Base-by-base conservation (phyloP, 371 early-diverging fungal genomes). In the Syncephalastrum sp. region DNA sequence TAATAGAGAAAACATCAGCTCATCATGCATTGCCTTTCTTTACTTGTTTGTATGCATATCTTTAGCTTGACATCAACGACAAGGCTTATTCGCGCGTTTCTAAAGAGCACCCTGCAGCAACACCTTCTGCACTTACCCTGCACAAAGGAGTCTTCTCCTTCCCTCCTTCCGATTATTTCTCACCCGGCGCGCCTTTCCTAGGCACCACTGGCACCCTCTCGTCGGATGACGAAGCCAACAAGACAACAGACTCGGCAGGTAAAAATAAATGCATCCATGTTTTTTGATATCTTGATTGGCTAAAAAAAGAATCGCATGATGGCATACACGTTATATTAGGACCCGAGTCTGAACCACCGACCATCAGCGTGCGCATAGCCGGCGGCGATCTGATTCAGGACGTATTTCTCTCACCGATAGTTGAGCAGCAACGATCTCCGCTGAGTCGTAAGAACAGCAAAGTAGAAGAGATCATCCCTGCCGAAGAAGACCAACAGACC, bases 301-400 rank as follows among this genome's bases (percentile, higher is more conserved):
- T 33, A 33, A 33, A 33, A 33, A 33, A 33, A 33, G 38, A 33
- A 33, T 33, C 38, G 38, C 38, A 33, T 33, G 38, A 33, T 33
- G 38, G 38, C 29, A 10, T 10, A 6, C 10, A 33, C 8, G 2
- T 33, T 33, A 33, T 33, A 33, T 33, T 33, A 58, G 52, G 27
- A 19, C 47, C 42, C 7, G 61, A 61, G 42, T 23, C 51, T 4
- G 60, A 57, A 21, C 54, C 60, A 25, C 64, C 64, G 3, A 64
- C 51, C 4, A 64, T 59, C 45, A 64, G 53, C 38, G 64, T 64
- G 6, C 65, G 60, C 12, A 63, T 63, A 25, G 50, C 57, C 25
- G 56, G 60, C n/a, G 53, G 57, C 10, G 60, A 65, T 25, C 38
- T 57, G 16, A 58, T 56, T 41, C 59, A 64, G 19, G 64, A 64